Percentiles rank a stretch among this genome's conserved stretches.
These are phyloP conservation scores for Aechmea fasciata DNA, from an alignment of 176 grass and related monocot species.

Conservation along the genomic window DNA sequence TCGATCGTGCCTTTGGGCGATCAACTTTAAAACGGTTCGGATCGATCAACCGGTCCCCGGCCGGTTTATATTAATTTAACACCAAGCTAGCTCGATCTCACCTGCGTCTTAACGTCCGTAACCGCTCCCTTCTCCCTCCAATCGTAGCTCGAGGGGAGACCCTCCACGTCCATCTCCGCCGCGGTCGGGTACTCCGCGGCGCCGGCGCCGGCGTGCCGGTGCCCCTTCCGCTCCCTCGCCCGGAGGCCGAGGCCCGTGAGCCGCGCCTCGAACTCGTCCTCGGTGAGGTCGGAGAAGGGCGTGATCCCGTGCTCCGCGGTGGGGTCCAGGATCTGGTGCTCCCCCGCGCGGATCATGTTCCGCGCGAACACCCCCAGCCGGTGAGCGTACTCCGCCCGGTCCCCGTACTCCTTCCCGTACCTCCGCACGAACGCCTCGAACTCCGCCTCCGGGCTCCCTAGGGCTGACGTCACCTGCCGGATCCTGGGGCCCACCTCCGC, in stretches of 20 bases:
- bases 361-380: conserved; percentile 62
- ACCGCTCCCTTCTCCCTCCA: conserved; percentile 72
- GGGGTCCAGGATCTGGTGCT: conserved; percentile 72
- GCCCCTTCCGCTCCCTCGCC: neutral
- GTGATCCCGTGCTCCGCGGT: conserved; percentile 62
- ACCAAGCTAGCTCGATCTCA: neutral
- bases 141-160: conserved; percentile 61
- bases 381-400: conserved; percentile 43
- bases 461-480: neutral
- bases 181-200: conserved; percentile 14
- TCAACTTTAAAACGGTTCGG: neutral
- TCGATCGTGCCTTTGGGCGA: no score
- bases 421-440: conserved; percentile 25
- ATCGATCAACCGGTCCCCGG: neutral
- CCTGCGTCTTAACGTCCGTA: conserved; percentile 73
- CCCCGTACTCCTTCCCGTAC: conserved; percentile 46
- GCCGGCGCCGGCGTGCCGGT: neutral
- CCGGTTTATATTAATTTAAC: neutral
- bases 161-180: conserved; percentile 28
- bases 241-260: conserved; percentile 41
- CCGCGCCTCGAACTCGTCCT: conserved; percentile 58
- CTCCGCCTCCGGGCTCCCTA: conserved; percentile 26
- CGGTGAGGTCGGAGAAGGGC: conserved; percentile 81
- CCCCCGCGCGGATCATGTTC: conserved; percentile 62
- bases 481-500: neutral